phyloP scores from a whole-genome alignment of 306 rosid species.

The Canavalia gladiata region DNA sequence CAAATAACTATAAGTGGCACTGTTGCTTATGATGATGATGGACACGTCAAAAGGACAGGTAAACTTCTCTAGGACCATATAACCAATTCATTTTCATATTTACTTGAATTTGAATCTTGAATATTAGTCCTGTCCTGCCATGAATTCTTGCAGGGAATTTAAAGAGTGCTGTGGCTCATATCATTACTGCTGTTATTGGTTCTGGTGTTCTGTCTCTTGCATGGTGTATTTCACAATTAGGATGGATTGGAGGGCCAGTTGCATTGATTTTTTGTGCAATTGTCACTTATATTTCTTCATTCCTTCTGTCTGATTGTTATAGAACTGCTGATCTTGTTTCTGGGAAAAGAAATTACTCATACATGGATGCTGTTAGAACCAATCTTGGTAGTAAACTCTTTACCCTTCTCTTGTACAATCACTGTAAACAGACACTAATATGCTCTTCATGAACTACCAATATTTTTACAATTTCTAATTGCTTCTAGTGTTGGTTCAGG shows the following conservation, averaged over 20 bases:
- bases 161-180: conserved; percentile 67
- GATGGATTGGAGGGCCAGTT: conserved; percentile 76
- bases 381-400: conserved; percentile 59
- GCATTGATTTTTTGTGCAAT: conserved; percentile 56
- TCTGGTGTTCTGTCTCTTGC: conserved; percentile 75
- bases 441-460: too few species aligned
- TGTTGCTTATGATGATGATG: conserved; percentile 65
- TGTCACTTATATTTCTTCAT: conserved; percentile 62
- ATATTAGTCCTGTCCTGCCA: conserved; percentile 2
- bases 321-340: conserved; percentile 67
- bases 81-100: conserved; percentile 4
- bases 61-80: conserved; percentile 29
- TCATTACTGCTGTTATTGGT: conserved; percentile 76
- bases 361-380: conserved; percentile 68
- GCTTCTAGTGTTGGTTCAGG: conserved; percentile 60
- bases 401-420: neutral
- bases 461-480: conserved; percentile 32
- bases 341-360: conserved; percentile 67
- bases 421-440: too few species aligned
- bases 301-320: conserved; percentile 68
- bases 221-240: conserved; percentile 72
- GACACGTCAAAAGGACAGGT: conserved; percentile 65
- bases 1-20: conserved; percentile 43
- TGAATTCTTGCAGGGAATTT: conserved; percentile 55
- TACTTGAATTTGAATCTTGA: conserved; percentile 8